Base-by-base conservation (phyloP, 768 basidiomycete genomes). In the Boletus vinaceobasis region DNA sequence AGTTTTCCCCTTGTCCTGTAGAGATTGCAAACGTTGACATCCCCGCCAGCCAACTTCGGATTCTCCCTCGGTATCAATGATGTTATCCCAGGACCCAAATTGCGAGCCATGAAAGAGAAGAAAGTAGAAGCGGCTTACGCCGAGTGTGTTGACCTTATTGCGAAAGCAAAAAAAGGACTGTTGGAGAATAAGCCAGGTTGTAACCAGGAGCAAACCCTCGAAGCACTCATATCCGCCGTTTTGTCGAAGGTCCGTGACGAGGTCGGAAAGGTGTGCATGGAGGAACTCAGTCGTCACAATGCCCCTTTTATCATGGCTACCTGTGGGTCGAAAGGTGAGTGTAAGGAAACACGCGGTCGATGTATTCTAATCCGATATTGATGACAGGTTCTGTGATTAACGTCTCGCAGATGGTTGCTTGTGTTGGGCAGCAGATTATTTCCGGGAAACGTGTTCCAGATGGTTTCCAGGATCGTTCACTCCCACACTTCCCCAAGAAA, bases 361-460 rank as follows among this genome's bases (percentile, higher is more conserved):
- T n/a, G 5, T 1, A 19, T 50, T 43, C 36, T 50, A 10, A 53
- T 32, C 19, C 50, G 15, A 57, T 50, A 38, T 54, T 42, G 9
- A 32, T n/a, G 39, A n/a, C 57, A 89, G 96, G 97, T 71, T 98
- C 97, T 65, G 91, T 93, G 58, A 96, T 99, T 74, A 99, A 99
- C 73, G 97, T 99, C 52, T 96, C 93, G 23, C 97, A 99, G 75
- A 99, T 99, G 97, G 96, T 98, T 50, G 97, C 96, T 66, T 98
- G 96, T 83, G 97, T 99, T 62, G 97, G 97, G 6, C 97, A 99
- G 67, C 97, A 99, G 69, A 98, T 98, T 71, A 98, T 99, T 58
- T 85, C 93, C 19, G 97, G 97, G 7, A 88, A 92, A 74, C 97
- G 97, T 82, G 94, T 99, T 7, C 95, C 94, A 0, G 88, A 98